Evolutionary conservation across 331 rosid genomes (phyloP), one percentile per base, ranked within the genome.

Genomic region (Cydonia oblonga): DNA sequence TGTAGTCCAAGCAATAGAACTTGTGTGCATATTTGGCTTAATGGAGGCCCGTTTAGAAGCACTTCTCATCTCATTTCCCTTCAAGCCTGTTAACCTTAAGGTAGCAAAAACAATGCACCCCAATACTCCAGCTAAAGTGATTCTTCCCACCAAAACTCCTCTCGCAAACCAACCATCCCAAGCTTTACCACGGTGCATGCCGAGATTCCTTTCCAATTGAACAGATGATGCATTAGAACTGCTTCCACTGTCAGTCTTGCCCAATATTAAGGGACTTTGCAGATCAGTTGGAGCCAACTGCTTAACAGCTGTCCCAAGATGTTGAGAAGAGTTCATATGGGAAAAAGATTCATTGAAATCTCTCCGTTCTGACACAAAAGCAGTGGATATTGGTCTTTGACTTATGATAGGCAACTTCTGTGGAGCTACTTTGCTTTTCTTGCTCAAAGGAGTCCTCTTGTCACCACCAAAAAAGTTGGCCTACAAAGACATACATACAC

Each of bases 241-340:
- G 81, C 26, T 78, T 75, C 78, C 83, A 40, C 59, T 81, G 38
- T 80, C 85, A 67, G 77, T 84, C 81, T 84, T 91, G 23, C 83
- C 91, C 40, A 87, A 75, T 72, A 86, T 79, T 68, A 87, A 76
- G 2, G 97, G 87, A 82, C 81, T 88, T 72, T 81, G 92, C 74
- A 86, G 66, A 81, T 86, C 92, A 73, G 85, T 85, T 52, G 96
- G 92, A 74, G 97, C 73, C 78, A 93, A 86, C 84, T 88, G 93
- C 87, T 90, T 89, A 66, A 95, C 87, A 61, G 96, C 87, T 40
- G 85, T 83, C 58, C 96, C 97, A 62, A 87, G 68, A 84, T 81
- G 81, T 65, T 83, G 82, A 72, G 96, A 86, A 80, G 96, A 79
- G 79, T 81, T 89, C 76, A 79, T 61, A 76, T 75, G 79, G 61